Base-by-base conservation (phyloP, 257 asterid species). In the Orobanche coerulescens region DNA sequence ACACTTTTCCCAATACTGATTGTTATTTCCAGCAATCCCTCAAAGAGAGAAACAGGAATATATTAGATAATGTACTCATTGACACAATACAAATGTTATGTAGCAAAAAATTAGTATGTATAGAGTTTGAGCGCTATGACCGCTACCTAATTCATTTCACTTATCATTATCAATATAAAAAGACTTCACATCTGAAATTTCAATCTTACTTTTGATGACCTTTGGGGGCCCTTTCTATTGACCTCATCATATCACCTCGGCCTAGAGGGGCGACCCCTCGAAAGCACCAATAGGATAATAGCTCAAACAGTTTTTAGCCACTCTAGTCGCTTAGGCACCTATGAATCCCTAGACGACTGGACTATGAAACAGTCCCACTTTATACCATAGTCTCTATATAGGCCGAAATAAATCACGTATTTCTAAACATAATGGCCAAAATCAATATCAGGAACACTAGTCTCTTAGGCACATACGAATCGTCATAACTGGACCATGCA, bases 1-100 rank as follows among this genome's bases (percentile, higher is more conserved):
- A 55, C 76, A 66, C 81, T 76, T 24, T 76, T 69, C 40, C 81
- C 81, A 18, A 76, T 69, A 43, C 81, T 76, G 75, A 64, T 61
- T 31, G 50, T 55, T 54, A 68, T 61, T 58, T 69, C 80, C 55
- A 53, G 67, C 57, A 58, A 64, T 57, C 66, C 75, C 78, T 67
- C 53, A 58, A 49, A 63, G 65, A 64, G 67, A 64, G 51, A 65
- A 63, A 59, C 28, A 31, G 26, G 47, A 64, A 47, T 7, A 6
- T 52, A 36, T 76, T 64, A 71, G 77, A 33, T 52, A 28, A 63
- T 61, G 50, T 47, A 50, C 34, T 36, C 19, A 44, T 47, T 47
- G 54, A 62, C 62, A 50, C 33, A 73, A 37, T 34, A 61, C 15
- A 20, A 55, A 10, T 30, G 24, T 26, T 25, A 47, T 47, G 12